Evolutionary conservation across 2,329 filamentous ascomycete species (phyloP), one percentile per base, ranked within the genome.

Genomic region (Microdochium trichocladiopsis): DNA sequence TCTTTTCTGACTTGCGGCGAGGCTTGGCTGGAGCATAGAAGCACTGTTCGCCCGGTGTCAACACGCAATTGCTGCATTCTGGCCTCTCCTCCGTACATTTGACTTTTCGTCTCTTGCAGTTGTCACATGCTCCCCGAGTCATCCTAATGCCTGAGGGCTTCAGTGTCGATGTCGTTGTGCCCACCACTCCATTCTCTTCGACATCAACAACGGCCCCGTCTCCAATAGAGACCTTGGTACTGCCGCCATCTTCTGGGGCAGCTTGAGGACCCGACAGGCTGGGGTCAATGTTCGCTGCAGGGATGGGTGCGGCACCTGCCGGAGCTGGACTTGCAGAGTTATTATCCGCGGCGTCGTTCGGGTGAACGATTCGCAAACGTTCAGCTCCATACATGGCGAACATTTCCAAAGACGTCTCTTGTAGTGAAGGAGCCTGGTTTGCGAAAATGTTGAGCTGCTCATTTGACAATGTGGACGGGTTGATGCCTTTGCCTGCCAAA

Each of bases 371-470:
- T 11, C 77, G 71, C 23, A 84, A 64, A 14, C 75, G 69, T 60
- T 82, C 78, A 6, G 80, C 79, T 21, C 80, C 80, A 52, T 82
- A 82, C 58, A 73, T 75, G 1, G 74, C 71, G 11, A 83, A 69
- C 78, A 84, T 79, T 1, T 69, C 71, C 14, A 84, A 64, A 1
- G 80, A 83, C 51, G 78, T 72, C 50, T 69, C 66, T 56, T 83
- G 80, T 5, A 83, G 63, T 2, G 75, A 71, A 0, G 79, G 78
- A 1, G 79, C 74, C 63, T 84, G 80, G 51, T 84, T 83, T 9
- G 79, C 71, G 57, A 84, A 81, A 16, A 82, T 83, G 57, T 69
- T 75, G 55, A 83, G 80, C 58, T 83, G 80, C 47, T 83, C 79
- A 3, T 64, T 55, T 0, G 76, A 79, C 10, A 83, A 66, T 0